A percentile compares a stretch with the other conserved stretches of the same genome.
Evolutionary conservation across 495 filamentous ascomycete species (phyloP).

Genomic region (Hyaloscypha finlandica): DNA sequence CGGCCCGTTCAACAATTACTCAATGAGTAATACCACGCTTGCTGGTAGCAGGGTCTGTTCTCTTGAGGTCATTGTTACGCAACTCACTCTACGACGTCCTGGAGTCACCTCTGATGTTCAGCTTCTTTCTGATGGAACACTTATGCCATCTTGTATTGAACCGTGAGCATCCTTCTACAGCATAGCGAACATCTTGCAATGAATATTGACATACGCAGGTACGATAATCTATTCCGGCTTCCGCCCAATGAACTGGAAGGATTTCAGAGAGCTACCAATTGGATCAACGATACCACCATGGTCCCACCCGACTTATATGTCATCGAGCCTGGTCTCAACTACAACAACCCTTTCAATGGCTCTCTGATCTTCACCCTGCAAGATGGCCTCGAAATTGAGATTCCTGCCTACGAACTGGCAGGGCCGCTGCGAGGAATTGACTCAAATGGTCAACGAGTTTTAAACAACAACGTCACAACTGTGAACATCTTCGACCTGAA

Average conservation of each 20-base stretch:
- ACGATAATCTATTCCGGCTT: conserved; percentile 13
- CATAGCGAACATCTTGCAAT: not conserved
- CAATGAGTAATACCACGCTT: not conserved
- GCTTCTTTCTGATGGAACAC: not conserved
- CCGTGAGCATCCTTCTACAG: not conserved
- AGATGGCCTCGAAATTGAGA: conserved; percentile 10
- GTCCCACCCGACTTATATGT: not conserved
- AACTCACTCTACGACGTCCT: not conserved
- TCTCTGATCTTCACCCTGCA: conserved; percentile 2
- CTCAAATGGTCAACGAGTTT: conserved; percentile 3
- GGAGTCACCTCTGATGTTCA: not conserved
- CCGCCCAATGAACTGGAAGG: not conserved
- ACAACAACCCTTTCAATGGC: conserved; percentile 4
- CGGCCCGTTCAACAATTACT: conserved; percentile 7
- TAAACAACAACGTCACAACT: conserved; percentile 5
- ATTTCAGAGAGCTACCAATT: not conserved
- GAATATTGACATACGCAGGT: not conserved
- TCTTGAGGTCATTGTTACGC: not conserved
- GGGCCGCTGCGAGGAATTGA: conserved; percentile 9
- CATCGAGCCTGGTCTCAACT: conserved; percentile 6
- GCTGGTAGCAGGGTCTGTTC: not conserved
- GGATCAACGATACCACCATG: conserved; percentile 3
- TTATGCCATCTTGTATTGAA: conserved; percentile 19
- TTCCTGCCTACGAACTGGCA: conserved; percentile 6
- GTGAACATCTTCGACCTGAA: conserved; percentile 6